phyloP scores from a whole-genome alignment of 2,329 filamentous ascomycete genomes.

The Colletotrichum sp. region DNA sequence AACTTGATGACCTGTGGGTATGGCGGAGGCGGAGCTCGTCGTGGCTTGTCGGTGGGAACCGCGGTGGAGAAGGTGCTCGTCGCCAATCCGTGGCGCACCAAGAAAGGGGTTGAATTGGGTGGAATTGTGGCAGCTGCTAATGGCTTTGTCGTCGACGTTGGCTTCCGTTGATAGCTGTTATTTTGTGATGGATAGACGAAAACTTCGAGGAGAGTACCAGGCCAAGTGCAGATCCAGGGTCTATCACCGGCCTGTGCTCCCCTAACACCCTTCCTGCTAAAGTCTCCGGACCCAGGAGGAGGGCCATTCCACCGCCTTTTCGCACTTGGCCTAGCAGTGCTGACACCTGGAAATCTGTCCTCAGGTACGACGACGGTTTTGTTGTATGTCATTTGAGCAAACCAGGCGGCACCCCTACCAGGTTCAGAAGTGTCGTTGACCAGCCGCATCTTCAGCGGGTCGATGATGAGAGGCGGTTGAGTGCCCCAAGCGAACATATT shows the following conservation, averaged over 20 bases:
- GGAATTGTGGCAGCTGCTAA: constrained; percentile 17
- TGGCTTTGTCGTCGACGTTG: neutral
- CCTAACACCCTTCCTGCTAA: constrained; percentile 41
- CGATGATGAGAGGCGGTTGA: constrained; percentile 51
- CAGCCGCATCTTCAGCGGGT: constrained; percentile 45
- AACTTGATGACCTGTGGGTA: constrained; percentile 62
- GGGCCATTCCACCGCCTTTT: constrained; percentile 4
- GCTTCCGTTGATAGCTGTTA: constrained; percentile 36
- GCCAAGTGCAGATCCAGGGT: constrained; percentile 66
- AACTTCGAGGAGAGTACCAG: constrained; percentile 58
- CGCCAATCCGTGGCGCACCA: constrained; percentile 2
- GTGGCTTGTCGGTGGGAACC: neutral
- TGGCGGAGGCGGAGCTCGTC: constrained; percentile 28
- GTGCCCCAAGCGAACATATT: constrained; percentile 51
- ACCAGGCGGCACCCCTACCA: constrained; percentile 60
- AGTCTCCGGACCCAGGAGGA: constrained; percentile 25
- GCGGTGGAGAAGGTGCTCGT: neutral
- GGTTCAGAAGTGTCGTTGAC: constrained; percentile 58
- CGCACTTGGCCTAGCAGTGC: constrained; percentile 11
- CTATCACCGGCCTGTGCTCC: constrained; percentile 51
- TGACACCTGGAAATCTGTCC: constrained; percentile 34
- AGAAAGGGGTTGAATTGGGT: constrained; percentile 10
- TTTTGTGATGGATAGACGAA: constrained; percentile 63
- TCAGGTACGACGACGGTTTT: constrained; percentile 62
- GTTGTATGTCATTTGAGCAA: constrained; percentile 55